Evolutionary conservation across 495 filamentous ascomycete species (phyloP).

Genomic region (Penicillium ochrochloron): DNA sequence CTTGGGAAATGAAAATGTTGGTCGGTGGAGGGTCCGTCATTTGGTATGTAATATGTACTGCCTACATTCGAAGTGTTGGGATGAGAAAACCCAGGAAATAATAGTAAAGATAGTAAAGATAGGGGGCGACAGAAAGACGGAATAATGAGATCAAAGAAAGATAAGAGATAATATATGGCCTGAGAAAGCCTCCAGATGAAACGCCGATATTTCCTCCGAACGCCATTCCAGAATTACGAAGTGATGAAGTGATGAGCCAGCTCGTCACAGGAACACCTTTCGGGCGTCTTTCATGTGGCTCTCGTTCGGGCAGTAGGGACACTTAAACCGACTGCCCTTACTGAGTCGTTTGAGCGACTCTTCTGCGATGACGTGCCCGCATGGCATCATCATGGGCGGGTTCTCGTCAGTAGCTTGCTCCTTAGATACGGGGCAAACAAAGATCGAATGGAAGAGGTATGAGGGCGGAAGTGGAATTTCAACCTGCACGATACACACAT

Average conservation of each 20-base stretch:
- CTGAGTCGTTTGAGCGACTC: conserved; percentile 78
- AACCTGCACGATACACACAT: conserved; percentile 53
- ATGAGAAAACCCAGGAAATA: background rate
- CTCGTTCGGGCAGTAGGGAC: conserved; percentile 93
- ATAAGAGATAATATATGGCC: background rate
- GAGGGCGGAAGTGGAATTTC: conserved; percentile 86
- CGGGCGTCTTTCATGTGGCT: conserved; percentile 74
- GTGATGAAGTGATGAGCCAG: background rate
- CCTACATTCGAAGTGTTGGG: background rate
- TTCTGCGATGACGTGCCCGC: conserved; percentile 89
- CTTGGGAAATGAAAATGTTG: conserved; percentile 16
- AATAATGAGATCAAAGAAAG: background rate
- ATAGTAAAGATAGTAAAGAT: too few relatives aligned
- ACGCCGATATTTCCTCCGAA: conserved; percentile 9
- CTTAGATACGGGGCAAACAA: conserved; percentile 96
- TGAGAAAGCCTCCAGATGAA: conserved; percentile 4
- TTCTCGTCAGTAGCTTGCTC: conserved; percentile 93
- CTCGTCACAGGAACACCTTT: conserved; percentile 64
- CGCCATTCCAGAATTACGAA: conserved; percentile 8
- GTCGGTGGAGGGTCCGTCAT: background rate
- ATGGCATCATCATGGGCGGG: conserved; percentile 97
- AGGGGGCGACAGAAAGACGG: background rate
- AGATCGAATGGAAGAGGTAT: conserved; percentile 94
- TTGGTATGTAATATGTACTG: background rate
- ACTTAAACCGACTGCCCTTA: conserved; percentile 86